phyloP scores from a whole-genome alignment of 306 rosid genomes.

The Cotoneaster glaucophyllus region DNA sequence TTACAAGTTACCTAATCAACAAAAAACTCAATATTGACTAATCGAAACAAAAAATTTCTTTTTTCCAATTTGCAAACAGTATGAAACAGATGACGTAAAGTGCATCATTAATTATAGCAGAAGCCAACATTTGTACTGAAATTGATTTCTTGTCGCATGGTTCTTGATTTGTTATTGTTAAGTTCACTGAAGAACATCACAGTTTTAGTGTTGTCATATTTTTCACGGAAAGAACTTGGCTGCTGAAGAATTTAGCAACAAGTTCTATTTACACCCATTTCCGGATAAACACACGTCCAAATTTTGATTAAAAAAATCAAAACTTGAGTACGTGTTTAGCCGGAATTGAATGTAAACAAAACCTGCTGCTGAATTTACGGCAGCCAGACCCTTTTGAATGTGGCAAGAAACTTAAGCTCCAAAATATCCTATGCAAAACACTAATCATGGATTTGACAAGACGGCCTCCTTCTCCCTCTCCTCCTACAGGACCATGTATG shows the following conservation, averaged over 20 bases:
- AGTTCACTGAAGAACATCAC: not conserved
- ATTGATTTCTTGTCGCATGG: not conserved
- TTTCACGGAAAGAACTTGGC: not conserved
- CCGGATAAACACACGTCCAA: too few species aligned
- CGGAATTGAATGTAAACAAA: too few species aligned
- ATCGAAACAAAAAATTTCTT: too few species aligned
- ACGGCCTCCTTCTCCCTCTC: not conserved
- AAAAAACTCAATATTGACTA: not conserved
- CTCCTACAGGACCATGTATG: constrained; percentile 47
- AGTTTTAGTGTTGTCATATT: not conserved
- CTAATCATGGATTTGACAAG: constrained; percentile 38
- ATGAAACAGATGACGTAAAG: not conserved
- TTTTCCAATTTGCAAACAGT: not conserved
- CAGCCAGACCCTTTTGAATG: not conserved
- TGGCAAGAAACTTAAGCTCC: not conserved
- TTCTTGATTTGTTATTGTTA: not conserved
- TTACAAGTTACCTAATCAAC: not conserved
- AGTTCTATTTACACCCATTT: too few species aligned
- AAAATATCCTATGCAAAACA: not conserved
- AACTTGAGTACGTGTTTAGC: too few species aligned
- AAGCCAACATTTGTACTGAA: not conserved
- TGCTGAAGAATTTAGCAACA: too few species aligned
- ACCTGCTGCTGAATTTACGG: too few species aligned
- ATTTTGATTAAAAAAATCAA: too few species aligned
- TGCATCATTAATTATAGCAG: not conserved